phyloP scores from a whole-genome alignment of 2,329 filamentous ascomycete species.

The Raffaelea deltoideospora region DNA sequence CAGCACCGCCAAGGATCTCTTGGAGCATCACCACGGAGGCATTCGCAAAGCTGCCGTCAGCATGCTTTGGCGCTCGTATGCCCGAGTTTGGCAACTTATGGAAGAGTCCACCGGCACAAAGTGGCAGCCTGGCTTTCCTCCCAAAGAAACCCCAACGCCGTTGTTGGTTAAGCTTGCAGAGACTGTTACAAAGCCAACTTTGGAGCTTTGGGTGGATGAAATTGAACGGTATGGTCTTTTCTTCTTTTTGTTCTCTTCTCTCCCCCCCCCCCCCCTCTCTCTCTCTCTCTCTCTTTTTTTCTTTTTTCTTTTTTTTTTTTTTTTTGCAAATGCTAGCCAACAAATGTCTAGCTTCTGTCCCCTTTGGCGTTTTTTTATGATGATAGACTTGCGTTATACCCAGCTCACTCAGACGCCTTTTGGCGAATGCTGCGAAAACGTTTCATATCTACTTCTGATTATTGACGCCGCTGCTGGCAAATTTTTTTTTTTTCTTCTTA shows the following conservation, averaged over 20 bases:
- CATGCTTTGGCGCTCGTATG: constrained; percentile 86
- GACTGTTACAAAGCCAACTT: constrained; percentile 69
- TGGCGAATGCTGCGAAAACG: constrained; percentile 84
- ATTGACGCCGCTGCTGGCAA: background rate
- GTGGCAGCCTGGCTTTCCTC: constrained; percentile 78
- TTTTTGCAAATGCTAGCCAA: too few relatives aligned
- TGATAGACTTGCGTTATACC: constrained; percentile 88
- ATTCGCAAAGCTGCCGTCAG: constrained; percentile 84
- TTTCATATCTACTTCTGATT: constrained; percentile 35
- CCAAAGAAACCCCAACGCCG: constrained; percentile 61
- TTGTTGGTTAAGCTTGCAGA: constrained; percentile 77
- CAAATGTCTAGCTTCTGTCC: constrained; percentile 11
- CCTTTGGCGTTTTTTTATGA: constrained; percentile 37
- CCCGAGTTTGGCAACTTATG: constrained; percentile 75
- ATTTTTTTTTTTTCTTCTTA: constrained; percentile 1
- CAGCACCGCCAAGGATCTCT: constrained; percentile 62
- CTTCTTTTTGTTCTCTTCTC: too few relatives aligned
- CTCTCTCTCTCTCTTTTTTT: constrained; percentile 20
- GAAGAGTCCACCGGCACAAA: constrained; percentile 66
- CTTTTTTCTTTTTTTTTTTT: constrained; percentile 35
- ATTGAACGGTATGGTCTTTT: constrained; percentile 82
- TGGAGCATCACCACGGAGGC: constrained; percentile 83
- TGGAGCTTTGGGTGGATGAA: constrained; percentile 79
- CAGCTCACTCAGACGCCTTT: constrained; percentile 98
- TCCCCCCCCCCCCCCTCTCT: too few relatives aligned